phyloP scores from a whole-genome alignment of 1,284 basidiomycete genomes.

The Ganoderma lingzhi region DNA sequence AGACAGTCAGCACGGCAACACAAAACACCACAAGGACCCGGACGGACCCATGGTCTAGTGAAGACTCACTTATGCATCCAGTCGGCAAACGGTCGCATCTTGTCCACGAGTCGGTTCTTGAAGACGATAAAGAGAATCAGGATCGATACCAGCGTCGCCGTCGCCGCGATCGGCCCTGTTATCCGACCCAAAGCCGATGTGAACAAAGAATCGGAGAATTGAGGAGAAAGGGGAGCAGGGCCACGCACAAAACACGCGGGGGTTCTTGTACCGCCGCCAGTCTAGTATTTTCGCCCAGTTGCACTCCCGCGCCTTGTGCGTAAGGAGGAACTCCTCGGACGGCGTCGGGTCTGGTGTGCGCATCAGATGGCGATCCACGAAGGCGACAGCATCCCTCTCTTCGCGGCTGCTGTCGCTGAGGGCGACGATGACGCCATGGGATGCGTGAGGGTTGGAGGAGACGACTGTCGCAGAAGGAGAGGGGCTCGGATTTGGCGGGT shows the following conservation, averaged over 20 bases:
- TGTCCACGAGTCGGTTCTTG: slow-evolving; percentile 61
- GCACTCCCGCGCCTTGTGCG: slow-evolving; percentile 20
- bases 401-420: neutral
- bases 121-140: slow-evolving; percentile 55
- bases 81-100: slow-evolving; percentile 59
- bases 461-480: neutral
- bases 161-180: neutral
- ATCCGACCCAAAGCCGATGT: neutral
- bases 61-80: slow-evolving; percentile 54
- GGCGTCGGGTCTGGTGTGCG: slow-evolving; percentile 51
- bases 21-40: too few relatives aligned
- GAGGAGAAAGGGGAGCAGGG: too few relatives aligned
- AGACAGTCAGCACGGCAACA: neutral
- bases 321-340: slow-evolving; percentile 19
- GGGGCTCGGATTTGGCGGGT: neutral
- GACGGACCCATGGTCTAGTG: too few relatives aligned
- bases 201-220: neutral
- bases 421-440: neutral
- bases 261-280: slow-evolving; percentile 16
- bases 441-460: neutral
- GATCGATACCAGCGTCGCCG: slow-evolving; percentile 36
- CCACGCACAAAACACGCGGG: slow-evolving; percentile 16
- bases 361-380: slow-evolving; percentile 27
- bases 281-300: slow-evolving; percentile 14
- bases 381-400: slow-evolving; percentile 16